Conservation (phyloP, 1,284 basidiomycete species). For the Tilletia indica region DNA sequence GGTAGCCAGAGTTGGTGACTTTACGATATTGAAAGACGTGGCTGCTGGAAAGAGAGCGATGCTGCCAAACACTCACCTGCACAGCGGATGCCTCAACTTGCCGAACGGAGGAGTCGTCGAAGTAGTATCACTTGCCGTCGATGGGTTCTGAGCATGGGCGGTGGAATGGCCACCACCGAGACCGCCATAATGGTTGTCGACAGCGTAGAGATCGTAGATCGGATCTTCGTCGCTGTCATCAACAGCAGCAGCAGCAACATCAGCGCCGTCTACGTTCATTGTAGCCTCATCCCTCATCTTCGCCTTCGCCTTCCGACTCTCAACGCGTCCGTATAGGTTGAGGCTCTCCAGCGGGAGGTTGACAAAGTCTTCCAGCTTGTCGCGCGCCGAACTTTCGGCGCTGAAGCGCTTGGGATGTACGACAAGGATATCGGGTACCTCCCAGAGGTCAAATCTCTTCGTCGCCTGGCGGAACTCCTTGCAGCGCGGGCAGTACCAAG, state of each 20-base stretch:
- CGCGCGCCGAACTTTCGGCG: constrained; percentile 58
- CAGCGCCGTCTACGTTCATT: neutral
- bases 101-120: constrained; percentile 70
- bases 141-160: constrained; percentile 84
- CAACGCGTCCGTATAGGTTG: constrained; percentile 76
- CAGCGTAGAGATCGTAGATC: constrained; percentile 82
- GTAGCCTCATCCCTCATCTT: constrained; percentile 24
- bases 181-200: constrained; percentile 92
- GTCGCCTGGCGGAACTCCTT: constrained; percentile 98
- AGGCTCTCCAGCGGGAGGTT: constrained; percentile 89
- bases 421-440: constrained; percentile 90
- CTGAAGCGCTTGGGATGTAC: constrained; percentile 94
- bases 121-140: constrained; percentile 91
- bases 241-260: too few species aligned
- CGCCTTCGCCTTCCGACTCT: constrained; percentile 63
- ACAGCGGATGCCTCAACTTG: constrained; percentile 33
- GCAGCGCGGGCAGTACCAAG: constrained; percentile 95
- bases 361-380: constrained; percentile 90
- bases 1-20: neutral
- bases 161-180: constrained; percentile 97
- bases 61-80: neutral
- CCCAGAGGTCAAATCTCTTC: constrained; percentile 98
- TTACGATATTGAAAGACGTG: neutral
- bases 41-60: too few species aligned
- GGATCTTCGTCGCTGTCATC: constrained; percentile 41